These are phyloP conservation scores for Colletotrichum tabaci DNA, from an alignment of 2,329 filamentous ascomycete genomes.

Conservation along the genomic window DNA sequence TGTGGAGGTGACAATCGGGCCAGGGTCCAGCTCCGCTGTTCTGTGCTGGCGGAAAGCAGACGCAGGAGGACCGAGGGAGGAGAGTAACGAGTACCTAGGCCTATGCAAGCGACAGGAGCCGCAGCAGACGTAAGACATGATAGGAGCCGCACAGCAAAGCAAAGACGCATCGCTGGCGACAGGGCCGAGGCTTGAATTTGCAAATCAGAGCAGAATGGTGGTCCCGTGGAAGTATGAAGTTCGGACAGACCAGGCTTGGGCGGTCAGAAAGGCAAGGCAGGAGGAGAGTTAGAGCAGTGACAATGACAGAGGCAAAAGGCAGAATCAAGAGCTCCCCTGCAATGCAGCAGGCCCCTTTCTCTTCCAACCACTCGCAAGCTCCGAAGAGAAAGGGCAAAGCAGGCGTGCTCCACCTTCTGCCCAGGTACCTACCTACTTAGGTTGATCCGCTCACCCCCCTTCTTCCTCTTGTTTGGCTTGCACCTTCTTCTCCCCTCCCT, in stretches of 20 bases:
- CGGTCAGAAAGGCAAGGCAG: constrained; percentile 3
- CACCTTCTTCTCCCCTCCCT: constrained; percentile 1
- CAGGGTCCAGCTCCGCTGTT: constrained; percentile 29
- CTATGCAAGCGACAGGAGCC: constrained; percentile 16
- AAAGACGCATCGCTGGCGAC: neutral
- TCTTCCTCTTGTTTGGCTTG: neutral
- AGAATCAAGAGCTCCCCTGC: constrained; percentile 26
- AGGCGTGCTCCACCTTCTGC: constrained; percentile 18
- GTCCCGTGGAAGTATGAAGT: neutral
- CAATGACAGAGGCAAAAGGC: constrained; percentile 11
- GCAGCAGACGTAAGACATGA: constrained; percentile 5
- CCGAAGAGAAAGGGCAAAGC: constrained; percentile 32
- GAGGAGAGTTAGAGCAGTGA: neutral
- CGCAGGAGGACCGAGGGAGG: constrained; percentile 6
- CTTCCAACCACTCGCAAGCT: constrained; percentile 38
- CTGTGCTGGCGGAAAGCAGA: constrained; percentile 9
- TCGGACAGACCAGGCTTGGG: constrained; percentile 4
- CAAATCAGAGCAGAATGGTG: neutral
- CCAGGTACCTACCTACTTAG: no score
- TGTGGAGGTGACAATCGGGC: constrained; percentile 22
- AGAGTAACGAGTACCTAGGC: neutral
- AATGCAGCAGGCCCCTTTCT: constrained; percentile 19
- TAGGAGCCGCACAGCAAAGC: neutral
- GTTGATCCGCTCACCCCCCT: constrained; percentile 5
- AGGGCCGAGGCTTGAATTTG: neutral